These are phyloP conservation scores for Pseudocercospora cruenta DNA, from an alignment of 2,329 filamentous ascomycete species.

Conservation along the genomic window DNA sequence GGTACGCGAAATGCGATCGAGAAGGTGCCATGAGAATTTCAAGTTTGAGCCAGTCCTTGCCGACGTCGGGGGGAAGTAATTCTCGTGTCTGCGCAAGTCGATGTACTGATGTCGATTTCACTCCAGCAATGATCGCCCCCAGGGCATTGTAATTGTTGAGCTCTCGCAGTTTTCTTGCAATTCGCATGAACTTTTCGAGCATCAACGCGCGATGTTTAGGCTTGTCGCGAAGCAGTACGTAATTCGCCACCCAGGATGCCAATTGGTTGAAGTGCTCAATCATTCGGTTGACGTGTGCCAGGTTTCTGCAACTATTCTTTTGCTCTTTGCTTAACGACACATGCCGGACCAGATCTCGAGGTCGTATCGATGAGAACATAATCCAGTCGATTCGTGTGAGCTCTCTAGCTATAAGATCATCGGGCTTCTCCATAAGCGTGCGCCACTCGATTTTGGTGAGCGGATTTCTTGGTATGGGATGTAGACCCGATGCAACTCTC, in stretches of 20 bases:
- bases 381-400: conserved; percentile 97
- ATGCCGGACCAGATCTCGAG: conserved; percentile 89
- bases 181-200: conserved; percentile 92
- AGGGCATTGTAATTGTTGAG: conserved; percentile 97
- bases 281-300: conserved; percentile 91
- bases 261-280: conserved; percentile 75
- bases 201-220: conserved; percentile 90
- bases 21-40: conserved; percentile 91
- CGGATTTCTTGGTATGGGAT: conserved; percentile 68
- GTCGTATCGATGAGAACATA: conserved; percentile 93
- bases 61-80: conserved; percentile 70
- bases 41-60: conserved; percentile 84
- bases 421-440: conserved; percentile 81
- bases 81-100: conserved; percentile 79
- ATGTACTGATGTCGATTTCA: conserved; percentile 85
- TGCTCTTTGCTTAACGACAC: conserved; percentile 69
- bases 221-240: conserved; percentile 81
- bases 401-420: conserved; percentile 86
- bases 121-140: conserved; percentile 89
- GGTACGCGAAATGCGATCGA: conserved; percentile 91
- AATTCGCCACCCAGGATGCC: conserved; percentile 58
- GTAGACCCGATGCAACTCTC: conserved; percentile 71
- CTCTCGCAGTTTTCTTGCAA: conserved; percentile 81
- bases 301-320: conserved; percentile 62
- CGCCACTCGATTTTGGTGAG: conserved; percentile 88